These are phyloP conservation scores for Dendrobium officinale DNA, from an alignment of 106 monocot genomes.

Conservation along the genomic window DNA sequence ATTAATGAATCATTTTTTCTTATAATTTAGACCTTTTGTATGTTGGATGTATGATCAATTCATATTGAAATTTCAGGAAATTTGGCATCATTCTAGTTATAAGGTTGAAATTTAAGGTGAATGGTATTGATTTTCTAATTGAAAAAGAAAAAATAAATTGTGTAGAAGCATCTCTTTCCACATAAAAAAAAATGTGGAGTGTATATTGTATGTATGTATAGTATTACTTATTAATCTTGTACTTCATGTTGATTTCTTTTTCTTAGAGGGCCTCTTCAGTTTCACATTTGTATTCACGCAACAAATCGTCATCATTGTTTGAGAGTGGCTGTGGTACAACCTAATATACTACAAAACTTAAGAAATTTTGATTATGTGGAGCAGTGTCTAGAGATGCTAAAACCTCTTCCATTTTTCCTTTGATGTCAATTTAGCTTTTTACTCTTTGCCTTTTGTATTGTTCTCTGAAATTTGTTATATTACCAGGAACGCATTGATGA, in stretches of 20 bases:
- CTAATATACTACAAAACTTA: neutral
- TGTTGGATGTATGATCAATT: too few species aligned
- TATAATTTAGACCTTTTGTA: too few species aligned
- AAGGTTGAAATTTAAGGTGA: too few species aligned
- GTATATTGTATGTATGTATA: neutral
- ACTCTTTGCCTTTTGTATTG: neutral
- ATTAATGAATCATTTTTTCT: too few species aligned
- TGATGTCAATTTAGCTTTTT: neutral
- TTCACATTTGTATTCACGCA: neutral
- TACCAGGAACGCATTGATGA: neutral
- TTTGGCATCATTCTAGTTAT: too few species aligned
- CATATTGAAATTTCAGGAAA: too few species aligned
- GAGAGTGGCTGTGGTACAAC: neutral
- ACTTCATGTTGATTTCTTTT: neutral
- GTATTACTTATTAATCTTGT: neutral
- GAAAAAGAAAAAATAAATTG: too few species aligned
- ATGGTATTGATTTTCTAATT: too few species aligned
- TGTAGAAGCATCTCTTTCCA: too few species aligned
- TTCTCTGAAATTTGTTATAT: neutral
- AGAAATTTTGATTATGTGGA: constrained; percentile 2
- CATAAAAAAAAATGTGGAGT: too few species aligned
- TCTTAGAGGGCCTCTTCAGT: neutral
- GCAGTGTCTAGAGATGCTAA: neutral
- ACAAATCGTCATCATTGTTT: neutral
- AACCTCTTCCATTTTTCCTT: neutral